A percentile compares a stretch with the other conserved stretches of the same genome.
These are phyloP conservation scores for Anastatica hierochuntica DNA, from an alignment of 345 rosid species.

Conservation along the genomic window DNA sequence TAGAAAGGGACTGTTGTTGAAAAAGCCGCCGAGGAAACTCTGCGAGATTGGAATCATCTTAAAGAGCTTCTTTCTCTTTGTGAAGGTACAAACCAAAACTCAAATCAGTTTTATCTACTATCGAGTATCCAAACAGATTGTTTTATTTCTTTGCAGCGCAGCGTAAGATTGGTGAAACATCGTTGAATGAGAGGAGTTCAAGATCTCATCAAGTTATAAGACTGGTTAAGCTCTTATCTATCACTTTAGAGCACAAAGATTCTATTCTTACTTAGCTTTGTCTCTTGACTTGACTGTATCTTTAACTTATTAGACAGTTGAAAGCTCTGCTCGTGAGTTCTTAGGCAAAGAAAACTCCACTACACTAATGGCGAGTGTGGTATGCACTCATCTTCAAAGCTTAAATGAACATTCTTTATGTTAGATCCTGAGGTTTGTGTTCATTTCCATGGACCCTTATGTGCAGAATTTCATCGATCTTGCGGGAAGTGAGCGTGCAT, in stretches of 20 bases:
- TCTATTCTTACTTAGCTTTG: background rate
- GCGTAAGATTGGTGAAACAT: conserved; percentile 84
- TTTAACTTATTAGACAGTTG: conserved; percentile 60
- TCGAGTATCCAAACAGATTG: too few species aligned
- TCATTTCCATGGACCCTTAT: background rate
- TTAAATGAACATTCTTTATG: too few species aligned
- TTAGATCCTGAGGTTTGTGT: background rate
- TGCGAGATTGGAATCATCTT: conserved; percentile 78
- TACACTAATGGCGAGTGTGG: conserved; percentile 87
- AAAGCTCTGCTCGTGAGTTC: conserved; percentile 96
- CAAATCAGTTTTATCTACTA: background rate
- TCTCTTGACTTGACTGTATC: background rate
- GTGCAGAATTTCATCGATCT: conserved; percentile 84
- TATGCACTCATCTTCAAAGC: conserved; percentile 28
- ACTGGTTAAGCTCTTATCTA: conserved; percentile 40
- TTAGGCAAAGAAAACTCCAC: conserved; percentile 88
- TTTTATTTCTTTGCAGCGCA: conserved; percentile 60
- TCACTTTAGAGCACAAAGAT: background rate
- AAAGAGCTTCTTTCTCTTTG: conserved; percentile 76
- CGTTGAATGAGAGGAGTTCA: conserved; percentile 79
- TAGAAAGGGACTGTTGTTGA: conserved; percentile 88
- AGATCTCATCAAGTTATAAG: conserved; percentile 95
- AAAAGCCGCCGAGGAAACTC: conserved; percentile 65
- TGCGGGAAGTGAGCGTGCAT: conserved; percentile 98
- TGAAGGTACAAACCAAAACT: conserved; percentile 51